Conservation (phyloP, 345 rosid species). For the Boechera divaricarpa region DNA sequence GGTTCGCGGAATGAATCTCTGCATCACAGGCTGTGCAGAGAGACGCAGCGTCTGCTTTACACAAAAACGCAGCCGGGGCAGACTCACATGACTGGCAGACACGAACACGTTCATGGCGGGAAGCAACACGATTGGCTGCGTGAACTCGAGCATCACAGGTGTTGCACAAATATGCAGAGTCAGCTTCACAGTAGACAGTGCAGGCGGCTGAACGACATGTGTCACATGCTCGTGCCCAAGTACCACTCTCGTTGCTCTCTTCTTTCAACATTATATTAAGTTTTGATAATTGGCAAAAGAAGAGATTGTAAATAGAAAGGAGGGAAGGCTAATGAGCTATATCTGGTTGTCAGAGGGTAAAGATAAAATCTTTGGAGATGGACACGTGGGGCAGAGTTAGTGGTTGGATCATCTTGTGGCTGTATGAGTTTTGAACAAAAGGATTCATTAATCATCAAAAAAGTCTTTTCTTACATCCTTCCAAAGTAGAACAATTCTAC, state of each 20-base stretch:
- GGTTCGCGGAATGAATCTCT: conserved; percentile 91
- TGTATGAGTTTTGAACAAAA: conserved; percentile 49
- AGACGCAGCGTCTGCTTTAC: conserved; percentile 94
- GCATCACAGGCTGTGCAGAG: conserved; percentile 82
- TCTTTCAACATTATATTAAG: conserved; percentile 60
- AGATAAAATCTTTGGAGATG: conserved; percentile 47
- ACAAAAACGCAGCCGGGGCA: conserved; percentile 84
- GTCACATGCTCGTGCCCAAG: conserved; percentile 76
- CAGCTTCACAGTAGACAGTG: conserved; percentile 84
- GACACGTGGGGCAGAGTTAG: conserved; percentile 55
- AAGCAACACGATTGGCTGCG: conserved; percentile 77
- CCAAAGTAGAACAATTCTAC: conserved; percentile 34
- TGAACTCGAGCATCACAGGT: conserved; percentile 75
- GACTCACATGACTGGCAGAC: conserved; percentile 85
- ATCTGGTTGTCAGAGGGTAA: conserved; percentile 40
- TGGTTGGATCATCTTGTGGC: conserved; percentile 72
- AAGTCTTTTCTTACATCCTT: conserved; percentile 19
- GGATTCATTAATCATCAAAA: conserved; percentile 30
- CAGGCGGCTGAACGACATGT: conserved; percentile 76
- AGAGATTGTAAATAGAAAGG: conserved; percentile 17
- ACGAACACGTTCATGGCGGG: conserved; percentile 86
- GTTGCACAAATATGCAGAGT: conserved; percentile 73
- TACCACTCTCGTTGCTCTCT: conserved; percentile 47
- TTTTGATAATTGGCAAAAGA: background rate
- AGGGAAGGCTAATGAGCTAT: conserved; percentile 37